Percentiles rank a stretch among this genome's conserved stretches.
These are phyloP conservation scores for Capsella rubella DNA, from an alignment of 441 rosid genomes.

Conservation along the genomic window DNA sequence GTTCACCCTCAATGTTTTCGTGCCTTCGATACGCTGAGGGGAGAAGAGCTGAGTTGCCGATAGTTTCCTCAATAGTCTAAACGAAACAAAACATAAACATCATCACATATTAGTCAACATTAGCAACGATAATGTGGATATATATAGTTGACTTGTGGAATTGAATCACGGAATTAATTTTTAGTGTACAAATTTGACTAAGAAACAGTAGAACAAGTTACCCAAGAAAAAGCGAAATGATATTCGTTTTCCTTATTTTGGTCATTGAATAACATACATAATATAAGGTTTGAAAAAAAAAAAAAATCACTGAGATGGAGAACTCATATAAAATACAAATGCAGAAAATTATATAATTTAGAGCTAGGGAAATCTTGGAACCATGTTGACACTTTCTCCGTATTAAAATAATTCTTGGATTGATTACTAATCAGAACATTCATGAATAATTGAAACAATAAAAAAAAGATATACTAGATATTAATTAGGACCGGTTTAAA, in stretches of 20 bases:
- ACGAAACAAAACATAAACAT: neutral
- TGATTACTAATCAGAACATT: neutral
- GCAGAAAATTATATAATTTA: no score
- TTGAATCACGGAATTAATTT: neutral
- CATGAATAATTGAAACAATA: neutral
- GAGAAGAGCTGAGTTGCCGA: slow-evolving; percentile 32
- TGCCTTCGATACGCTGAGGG: slow-evolving; percentile 37
- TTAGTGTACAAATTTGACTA: neutral
- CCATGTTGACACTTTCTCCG: neutral
- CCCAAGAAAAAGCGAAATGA: neutral
- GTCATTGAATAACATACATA: neutral
- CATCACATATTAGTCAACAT: slow-evolving; percentile 5
- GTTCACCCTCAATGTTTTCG: slow-evolving; percentile 3
- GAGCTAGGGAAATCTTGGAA: neutral
- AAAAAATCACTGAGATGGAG: no score
- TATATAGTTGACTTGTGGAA: neutral
- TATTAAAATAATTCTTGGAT: neutral
- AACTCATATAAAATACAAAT: no score
- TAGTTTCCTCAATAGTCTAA: slow-evolving; percentile 29
- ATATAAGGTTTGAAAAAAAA: no score
- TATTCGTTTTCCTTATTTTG: neutral
- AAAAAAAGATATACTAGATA: neutral
- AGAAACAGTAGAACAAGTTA: neutral
- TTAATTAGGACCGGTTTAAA: no score
- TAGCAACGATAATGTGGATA: neutral